Conservation (phyloP, 1,284 basidiomycete species). For the Coniferiporia sulphurascens region DNA sequence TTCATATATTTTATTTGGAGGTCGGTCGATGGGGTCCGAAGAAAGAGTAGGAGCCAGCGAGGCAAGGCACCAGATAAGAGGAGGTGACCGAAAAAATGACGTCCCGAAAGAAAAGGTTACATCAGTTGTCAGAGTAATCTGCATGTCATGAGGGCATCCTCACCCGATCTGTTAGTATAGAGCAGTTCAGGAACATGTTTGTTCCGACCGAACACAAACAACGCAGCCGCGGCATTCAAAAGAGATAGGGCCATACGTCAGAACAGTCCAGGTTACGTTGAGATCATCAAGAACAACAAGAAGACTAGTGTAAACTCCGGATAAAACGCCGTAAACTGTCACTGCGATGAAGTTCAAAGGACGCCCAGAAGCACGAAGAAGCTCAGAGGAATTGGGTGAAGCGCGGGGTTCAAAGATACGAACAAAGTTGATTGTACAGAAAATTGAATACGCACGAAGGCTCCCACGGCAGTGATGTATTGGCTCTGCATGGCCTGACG, state of each 20-base stretch:
- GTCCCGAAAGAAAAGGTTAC: background rate
- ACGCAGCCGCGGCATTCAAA: too few relatives aligned
- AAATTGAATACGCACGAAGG: conserved; percentile 60
- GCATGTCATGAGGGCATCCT: background rate
- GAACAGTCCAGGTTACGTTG: too few relatives aligned
- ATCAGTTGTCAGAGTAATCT: background rate
- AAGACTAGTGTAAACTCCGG: too few relatives aligned
- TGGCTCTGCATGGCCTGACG: conserved; percentile 87
- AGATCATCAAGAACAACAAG: too few relatives aligned
- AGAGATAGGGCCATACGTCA: too few relatives aligned
- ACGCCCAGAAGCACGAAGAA: background rate
- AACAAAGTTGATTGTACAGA: conserved; percentile 8
- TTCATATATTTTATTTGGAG: background rate
- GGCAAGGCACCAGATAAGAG: background rate
- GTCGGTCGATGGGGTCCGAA: background rate
- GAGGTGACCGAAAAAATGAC: background rate
- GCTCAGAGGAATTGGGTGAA: background rate
- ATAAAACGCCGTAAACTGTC: too few relatives aligned
- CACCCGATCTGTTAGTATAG: background rate
- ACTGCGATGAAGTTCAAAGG: too few relatives aligned
- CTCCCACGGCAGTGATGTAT: conserved; percentile 84
- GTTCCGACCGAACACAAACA: too few relatives aligned
- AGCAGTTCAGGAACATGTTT: background rate
- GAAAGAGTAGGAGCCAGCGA: background rate
- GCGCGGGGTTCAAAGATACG: conserved; percentile 8